Base-by-base conservation (phyloP, 495 filamentous ascomycete species). In the Penicillium ochrochloron region DNA sequence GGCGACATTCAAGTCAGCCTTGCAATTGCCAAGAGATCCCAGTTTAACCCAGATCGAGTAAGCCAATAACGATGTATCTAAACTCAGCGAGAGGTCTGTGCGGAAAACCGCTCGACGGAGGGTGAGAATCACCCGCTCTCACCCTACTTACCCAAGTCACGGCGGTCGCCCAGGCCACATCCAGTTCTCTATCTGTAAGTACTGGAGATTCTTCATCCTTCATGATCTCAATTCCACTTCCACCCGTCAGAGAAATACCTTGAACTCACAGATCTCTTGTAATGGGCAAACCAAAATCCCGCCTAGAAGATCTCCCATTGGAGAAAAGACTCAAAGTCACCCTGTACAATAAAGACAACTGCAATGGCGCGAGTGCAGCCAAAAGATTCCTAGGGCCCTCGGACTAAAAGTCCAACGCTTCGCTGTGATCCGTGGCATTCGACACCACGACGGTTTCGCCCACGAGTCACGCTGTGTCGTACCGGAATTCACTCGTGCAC, bases 391-490 rank as follows among this genome's bases (percentile, higher is more conserved):
- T 19, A 21, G n/a, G 50, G 29, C 2, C 31, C 52, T 65, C 39
- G 57, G 57, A 21, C 46, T 56, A 10, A 42, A 54, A 37, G 57
- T 56, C 44, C 44, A 48, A 39, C 63, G 51, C 27, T 65, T 65
- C 33, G 41, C 48, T n/a, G 39, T 60, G 51, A 61, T 65, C 52
- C 58, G 58, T 55, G 63, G 63, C 52, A 65, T 65, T 51, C 63
- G 63, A 51, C 58, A 65, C 31, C 57, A 66, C 55, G n/a, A 59
- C 34, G 54, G 58, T 66, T 62, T 61, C 48, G 57, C 61, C 53
- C 23, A 63, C 29, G 58, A 62, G 29, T 48, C 51, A 33, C 63
- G 39, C 39, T 57, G 55, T 21, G 42, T 59, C 23, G 15, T 27
- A 62, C 54, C 55, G 11, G 61, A 60, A 46, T 64, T 64, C 35